Evolutionary conservation across 2,329 filamentous ascomycete genomes (phyloP).

Genomic region (Sclerotinia sclerotiorum): DNA sequence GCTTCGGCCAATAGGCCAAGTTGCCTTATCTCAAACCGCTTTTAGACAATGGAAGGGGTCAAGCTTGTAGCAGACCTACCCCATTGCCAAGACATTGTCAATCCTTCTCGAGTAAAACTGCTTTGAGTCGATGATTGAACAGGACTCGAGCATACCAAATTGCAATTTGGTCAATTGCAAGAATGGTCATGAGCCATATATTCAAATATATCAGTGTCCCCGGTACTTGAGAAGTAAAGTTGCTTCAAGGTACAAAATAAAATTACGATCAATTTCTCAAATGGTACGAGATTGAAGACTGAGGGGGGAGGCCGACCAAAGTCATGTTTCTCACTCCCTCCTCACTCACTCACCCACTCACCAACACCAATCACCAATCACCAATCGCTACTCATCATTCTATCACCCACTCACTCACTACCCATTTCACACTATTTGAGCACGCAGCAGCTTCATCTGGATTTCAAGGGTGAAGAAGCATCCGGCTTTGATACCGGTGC

Average conservation of each 20-base stretch:
- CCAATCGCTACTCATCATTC: neutral
- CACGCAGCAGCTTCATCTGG: conserved; percentile 8
- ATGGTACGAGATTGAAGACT: neutral
- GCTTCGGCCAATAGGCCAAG: conserved; percentile 10
- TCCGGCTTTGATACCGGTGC: conserved; percentile 13
- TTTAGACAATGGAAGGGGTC: conserved; percentile 15
- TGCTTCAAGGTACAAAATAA: conserved; percentile 1
- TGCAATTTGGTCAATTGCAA: neutral
- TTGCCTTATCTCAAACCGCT: conserved; percentile 20
- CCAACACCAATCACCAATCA: neutral
- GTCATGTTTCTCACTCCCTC: neutral
- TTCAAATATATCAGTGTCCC: neutral
- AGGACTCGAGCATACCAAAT: neutral
- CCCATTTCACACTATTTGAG: neutral
- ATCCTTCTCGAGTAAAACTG: conserved; percentile 19
- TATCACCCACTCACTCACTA: neutral
- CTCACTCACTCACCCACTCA: neutral
- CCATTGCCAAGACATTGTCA: conserved; percentile 13
- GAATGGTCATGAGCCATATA: conserved; percentile 3
- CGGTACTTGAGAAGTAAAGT: neutral
- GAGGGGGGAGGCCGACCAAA: neutral
- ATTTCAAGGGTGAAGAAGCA: neutral
- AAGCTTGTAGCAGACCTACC: conserved; percentile 8
- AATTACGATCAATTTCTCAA: neutral
- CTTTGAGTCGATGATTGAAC: conserved; percentile 6